Evolutionary conservation across 768 basidiomycete species (phyloP).

Genomic region (Coprinopsis cinerea): DNA sequence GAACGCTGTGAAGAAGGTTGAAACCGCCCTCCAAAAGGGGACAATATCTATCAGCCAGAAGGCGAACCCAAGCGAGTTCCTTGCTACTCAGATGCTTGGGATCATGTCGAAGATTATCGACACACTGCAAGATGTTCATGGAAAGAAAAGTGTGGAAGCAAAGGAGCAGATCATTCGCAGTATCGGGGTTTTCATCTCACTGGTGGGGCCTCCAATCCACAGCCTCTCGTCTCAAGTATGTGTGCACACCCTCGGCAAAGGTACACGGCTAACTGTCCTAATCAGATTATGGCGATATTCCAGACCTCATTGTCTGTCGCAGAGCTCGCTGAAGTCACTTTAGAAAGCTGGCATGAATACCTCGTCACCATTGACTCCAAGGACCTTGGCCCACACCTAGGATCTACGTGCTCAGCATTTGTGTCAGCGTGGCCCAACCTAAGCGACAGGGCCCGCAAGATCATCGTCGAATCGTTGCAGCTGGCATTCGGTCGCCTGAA

Average conservation of each 20-base stretch:
- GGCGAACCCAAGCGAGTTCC: slow-evolving; percentile 47
- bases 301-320: slow-evolving; percentile 80
- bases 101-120: slow-evolving; percentile 83
- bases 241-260: not conserved
- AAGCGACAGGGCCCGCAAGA: slow-evolving; percentile 39
- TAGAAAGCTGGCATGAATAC: slow-evolving; percentile 78
- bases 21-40: slow-evolving; percentile 39
- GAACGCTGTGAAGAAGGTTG: slow-evolving; percentile 32
- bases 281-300: slow-evolving; percentile 93
- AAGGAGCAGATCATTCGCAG: slow-evolving; percentile 80
- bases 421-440: slow-evolving; percentile 73
- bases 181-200: slow-evolving; percentile 63
- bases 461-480: slow-evolving; percentile 56
- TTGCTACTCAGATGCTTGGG: slow-evolving; percentile 77
- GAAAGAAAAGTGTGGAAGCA: slow-evolving; percentile 58
- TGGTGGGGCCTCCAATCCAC: slow-evolving; percentile 65
- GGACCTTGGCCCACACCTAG: slow-evolving; percentile 81
- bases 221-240: slow-evolving; percentile 84
- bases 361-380: slow-evolving; percentile 54
- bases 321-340: slow-evolving; percentile 71
- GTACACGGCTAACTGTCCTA: not conserved
- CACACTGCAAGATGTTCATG: slow-evolving; percentile 76
- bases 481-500: slow-evolving; percentile 66
- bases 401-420: slow-evolving; percentile 81
- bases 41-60: slow-evolving; percentile 22